Base-by-base conservation (phyloP, 1,284 basidiomycete genomes). In the Tilletia indica region DNA sequence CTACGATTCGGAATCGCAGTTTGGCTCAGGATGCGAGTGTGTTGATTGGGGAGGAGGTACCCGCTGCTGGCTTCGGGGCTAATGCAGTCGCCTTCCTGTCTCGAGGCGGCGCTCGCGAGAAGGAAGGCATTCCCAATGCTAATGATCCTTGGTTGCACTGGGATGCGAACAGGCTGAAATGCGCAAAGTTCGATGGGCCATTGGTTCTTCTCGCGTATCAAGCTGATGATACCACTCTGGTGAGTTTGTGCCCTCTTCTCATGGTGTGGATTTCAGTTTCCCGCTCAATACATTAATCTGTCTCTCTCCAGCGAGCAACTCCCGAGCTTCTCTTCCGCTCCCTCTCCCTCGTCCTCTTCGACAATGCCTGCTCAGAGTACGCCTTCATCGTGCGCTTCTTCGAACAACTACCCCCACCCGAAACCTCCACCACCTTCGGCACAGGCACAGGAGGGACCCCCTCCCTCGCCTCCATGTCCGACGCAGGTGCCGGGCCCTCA, bases 1-100 rank as follows among this genome's bases (percentile, higher is more conserved):
- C 90, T 34, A 89, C 87, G 92, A 91, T 87, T 90, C 91, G 67
- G 78, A 85, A 68, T 67, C 68, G 25, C 78, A 81, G 68, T 34
- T 36, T 16, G 19, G 34, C 34, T 2, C 61, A 64, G 19, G 61
- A 64, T 14, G 36, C 39, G 31, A 64, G 39, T 38, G 36, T 64
- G 31, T 34, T 64, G 12, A 64, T 64, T 34, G 61, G 61, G 36
- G 61, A 64, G 38, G 61, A 64, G 39, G 61, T 64, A 6, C 61
- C 61, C 12, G 34, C 61, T 38, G 61, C 61, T 16, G 61, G 61
- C 61, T 64, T 64, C 14, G 61, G 61, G 19, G 61, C 61, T 1
- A 64, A 38, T 16, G 61, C 61, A 11, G 61, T 64, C 34, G 61
- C 61, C 12, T 64, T 64, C 61, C 61, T 64, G 4, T 64, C 61